These are phyloP conservation scores for Annona squamosa DNA, from an alignment of 164 flowering plant species.

Conservation along the genomic window DNA sequence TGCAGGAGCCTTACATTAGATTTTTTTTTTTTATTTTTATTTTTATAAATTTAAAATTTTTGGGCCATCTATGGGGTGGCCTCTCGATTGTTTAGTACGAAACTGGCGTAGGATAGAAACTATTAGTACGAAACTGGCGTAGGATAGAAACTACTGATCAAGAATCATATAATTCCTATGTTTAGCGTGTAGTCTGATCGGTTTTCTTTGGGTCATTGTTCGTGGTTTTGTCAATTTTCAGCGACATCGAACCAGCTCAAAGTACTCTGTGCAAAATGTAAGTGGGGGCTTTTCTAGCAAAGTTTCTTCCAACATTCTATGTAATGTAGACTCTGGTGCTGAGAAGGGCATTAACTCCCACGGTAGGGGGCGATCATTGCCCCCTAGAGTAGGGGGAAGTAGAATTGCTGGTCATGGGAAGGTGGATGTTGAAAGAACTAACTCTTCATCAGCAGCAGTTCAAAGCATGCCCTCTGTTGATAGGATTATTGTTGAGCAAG, in stretches of 20 bases:
- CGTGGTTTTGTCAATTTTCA: conserved; percentile 23
- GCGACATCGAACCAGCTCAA: conserved; percentile 70
- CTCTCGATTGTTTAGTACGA: too few species aligned
- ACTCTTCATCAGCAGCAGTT: conserved; percentile 20
- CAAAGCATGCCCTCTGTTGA: conserved; percentile 17
- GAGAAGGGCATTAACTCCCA: conserved; percentile 22
- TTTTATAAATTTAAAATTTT: too few species aligned
- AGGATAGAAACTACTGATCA: too few species aligned
- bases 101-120: too few species aligned
- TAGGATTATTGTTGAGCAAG: conserved; percentile 29
- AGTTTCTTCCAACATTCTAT: conserved; percentile 20
- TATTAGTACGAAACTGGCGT: too few species aligned
- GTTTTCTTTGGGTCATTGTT: not conserved
- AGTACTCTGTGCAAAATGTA: conserved; percentile 50
- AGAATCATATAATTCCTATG: too few species aligned
- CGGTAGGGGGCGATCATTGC: conserved; percentile 17
- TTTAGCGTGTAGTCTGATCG: not conserved
- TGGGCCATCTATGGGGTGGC: too few species aligned
- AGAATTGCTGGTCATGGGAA: conserved; percentile 11
- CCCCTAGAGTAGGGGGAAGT: conserved; percentile 17
- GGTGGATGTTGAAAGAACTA: conserved; percentile 14
- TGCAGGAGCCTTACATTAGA: too few species aligned
- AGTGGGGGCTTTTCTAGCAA: conserved; percentile 50
- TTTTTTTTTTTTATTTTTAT: too few species aligned
- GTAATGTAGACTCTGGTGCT: conserved; percentile 16